Percentiles rank a stretch among this genome's conserved stretches.
Conservation (phyloP, 2,329 filamentous ascomycete species). For the Pseudopyricularia javanii region DNA sequence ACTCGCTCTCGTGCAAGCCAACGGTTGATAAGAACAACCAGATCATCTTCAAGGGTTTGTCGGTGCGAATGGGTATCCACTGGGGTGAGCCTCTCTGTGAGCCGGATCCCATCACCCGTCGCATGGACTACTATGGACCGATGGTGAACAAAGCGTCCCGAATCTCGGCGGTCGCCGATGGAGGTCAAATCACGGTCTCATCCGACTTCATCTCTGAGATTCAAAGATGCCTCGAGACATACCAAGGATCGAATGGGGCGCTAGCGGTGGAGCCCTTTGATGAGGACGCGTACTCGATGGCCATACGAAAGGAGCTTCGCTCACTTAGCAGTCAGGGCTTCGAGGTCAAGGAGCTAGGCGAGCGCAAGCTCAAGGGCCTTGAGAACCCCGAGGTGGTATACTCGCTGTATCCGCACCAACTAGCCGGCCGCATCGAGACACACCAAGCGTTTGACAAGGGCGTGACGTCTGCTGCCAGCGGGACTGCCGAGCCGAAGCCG, state of each 20-base stretch:
- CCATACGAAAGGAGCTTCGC: conserved; percentile 78
- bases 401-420: conserved; percentile 82
- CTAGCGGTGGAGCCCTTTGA: conserved; percentile 34
- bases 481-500: conserved; percentile 31
- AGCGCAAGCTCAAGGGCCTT: conserved; percentile 88
- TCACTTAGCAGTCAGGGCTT: conserved; percentile 86
- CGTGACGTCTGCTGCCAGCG: conserved; percentile 10
- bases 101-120: conserved; percentile 86
- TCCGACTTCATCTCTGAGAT: conserved; percentile 96
- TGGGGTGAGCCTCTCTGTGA: conserved; percentile 93
- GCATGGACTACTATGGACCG: conserved; percentile 98
- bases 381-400: conserved; percentile 96
- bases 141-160: conserved; percentile 98
- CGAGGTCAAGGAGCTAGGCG: conserved; percentile 86
- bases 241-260: conserved; percentile 51
- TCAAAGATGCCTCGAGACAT: conserved; percentile 77
- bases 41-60: conserved; percentile 85
- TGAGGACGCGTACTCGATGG: conserved; percentile 60
- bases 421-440: conserved; percentile 67
- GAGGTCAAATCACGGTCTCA: conserved; percentile 92
- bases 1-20: conserved; percentile 73
- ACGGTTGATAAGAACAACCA: conserved; percentile 73
- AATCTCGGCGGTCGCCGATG: conserved; percentile 88
- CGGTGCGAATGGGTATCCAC: conserved; percentile 95
- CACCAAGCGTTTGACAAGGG: conserved; percentile 41